Conservation (phyloP, 306 rosid species). For the Quillaja saponaria region DNA sequence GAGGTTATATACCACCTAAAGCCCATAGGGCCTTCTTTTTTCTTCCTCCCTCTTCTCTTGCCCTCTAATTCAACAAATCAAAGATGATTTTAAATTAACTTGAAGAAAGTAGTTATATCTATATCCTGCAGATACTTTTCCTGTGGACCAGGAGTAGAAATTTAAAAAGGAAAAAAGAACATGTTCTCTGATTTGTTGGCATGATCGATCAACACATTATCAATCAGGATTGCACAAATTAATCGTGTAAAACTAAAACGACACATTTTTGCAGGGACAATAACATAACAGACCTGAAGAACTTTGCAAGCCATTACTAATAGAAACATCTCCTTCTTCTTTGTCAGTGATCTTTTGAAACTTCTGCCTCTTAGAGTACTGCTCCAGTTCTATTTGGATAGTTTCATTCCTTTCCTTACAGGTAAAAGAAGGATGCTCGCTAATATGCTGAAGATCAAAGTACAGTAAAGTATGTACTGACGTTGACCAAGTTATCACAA, state of each 20-base stretch:
- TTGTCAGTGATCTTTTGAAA: constrained; percentile 50
- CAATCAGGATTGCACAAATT: not conserved
- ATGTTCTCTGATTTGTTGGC: not conserved
- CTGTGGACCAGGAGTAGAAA: not conserved
- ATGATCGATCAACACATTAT: constrained; percentile 8
- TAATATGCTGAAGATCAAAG: constrained; percentile 10
- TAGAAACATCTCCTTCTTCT: constrained; percentile 50
- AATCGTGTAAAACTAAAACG: constrained; percentile 11
- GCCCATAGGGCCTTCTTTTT: no score
- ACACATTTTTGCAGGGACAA: constrained; percentile 8
- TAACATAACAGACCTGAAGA: constrained; percentile 58
- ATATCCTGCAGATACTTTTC: constrained; percentile 8
- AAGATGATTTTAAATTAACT: no score
- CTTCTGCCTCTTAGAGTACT: constrained; percentile 48
- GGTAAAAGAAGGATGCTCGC: not conserved
- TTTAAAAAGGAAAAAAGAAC: not conserved
- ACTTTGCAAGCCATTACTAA: constrained; percentile 40
- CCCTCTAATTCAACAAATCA: no score
- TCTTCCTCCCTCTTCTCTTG: no score
- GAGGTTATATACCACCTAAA: no score
- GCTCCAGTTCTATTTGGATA: constrained; percentile 47
- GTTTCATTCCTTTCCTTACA: constrained; percentile 58
- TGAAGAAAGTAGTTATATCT: not conserved
- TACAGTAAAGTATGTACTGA: not conserved
- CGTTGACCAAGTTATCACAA: not conserved